These are phyloP conservation scores for Alternaria sp. DNA, from an alignment of 2,329 filamentous ascomycete genomes.

Conservation along the genomic window DNA sequence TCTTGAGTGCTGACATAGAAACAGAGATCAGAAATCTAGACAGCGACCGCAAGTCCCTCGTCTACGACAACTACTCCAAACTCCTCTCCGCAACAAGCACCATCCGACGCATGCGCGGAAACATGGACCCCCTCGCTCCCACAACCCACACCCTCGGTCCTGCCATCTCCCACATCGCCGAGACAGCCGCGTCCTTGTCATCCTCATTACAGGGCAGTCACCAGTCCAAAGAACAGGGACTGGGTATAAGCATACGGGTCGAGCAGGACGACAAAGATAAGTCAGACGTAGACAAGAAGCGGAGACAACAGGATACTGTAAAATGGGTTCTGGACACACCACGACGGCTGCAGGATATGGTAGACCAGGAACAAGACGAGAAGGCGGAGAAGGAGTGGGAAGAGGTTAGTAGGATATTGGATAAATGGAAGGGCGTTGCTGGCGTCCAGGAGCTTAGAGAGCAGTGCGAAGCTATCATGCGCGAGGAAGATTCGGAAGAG, in stretches of 20 bases:
- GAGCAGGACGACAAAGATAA: slow-evolving; percentile 26
- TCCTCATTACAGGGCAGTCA: slow-evolving; percentile 44
- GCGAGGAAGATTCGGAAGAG: slow-evolving; percentile 32
- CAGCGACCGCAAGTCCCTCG: slow-evolving; percentile 93
- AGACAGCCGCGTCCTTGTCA: slow-evolving; percentile 57
- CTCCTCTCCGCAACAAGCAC: slow-evolving; percentile 96
- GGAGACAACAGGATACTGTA: slow-evolving; percentile 63
- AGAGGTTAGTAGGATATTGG: slow-evolving; percentile 48
- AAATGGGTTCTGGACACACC: slow-evolving; percentile 68
- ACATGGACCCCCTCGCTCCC: slow-evolving; percentile 80
- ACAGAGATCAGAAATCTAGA: slow-evolving; percentile 85
- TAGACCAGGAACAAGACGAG: slow-evolving; percentile 65
- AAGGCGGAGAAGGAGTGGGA: slow-evolving; percentile 64
- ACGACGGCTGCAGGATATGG: slow-evolving; percentile 63
- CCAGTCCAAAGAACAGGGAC: slow-evolving; percentile 25
- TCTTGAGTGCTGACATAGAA: background rate
- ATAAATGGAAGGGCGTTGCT: slow-evolving; percentile 53
- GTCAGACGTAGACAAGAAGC: slow-evolving; percentile 40
- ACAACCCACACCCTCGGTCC: slow-evolving; percentile 75
- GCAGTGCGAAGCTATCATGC: slow-evolving; percentile 46
- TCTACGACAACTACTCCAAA: slow-evolving; percentile 99
- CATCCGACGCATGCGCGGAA: slow-evolving; percentile 84
- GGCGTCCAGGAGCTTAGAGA: slow-evolving; percentile 51
- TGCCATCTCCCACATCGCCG: slow-evolving; percentile 77
- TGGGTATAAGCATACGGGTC: slow-evolving; percentile 34